Percentiles rank a stretch among this genome's conserved stretches.
Evolutionary conservation across 2,329 filamentous ascomycete genomes (phyloP).

Genomic region (Fonsecaea pugnacius): DNA sequence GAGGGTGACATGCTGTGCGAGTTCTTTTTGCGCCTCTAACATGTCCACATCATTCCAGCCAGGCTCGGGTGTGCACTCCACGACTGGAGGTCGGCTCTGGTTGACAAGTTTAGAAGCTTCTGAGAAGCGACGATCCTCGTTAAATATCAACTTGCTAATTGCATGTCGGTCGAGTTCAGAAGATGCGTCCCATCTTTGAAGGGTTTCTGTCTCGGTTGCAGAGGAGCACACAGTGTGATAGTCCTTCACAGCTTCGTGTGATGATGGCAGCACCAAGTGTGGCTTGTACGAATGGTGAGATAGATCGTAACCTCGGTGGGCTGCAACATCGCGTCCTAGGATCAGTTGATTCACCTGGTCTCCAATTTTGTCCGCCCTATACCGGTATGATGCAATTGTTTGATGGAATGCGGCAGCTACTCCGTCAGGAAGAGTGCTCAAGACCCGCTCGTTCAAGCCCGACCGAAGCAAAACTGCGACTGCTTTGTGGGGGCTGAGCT

Average conservation of each 20-base stretch:
- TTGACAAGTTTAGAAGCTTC: conserved; percentile 87
- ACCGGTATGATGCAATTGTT: conserved; percentile 63
- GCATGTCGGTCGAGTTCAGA: conserved; percentile 82
- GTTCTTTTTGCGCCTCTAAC: conserved; percentile 87
- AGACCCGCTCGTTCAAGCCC: conserved; percentile 57
- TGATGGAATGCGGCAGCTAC: conserved; percentile 81
- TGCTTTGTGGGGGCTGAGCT: conserved; percentile 11
- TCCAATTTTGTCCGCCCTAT: conserved; percentile 1
- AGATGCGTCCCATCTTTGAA: conserved; percentile 72
- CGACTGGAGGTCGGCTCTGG: conserved; percentile 75
- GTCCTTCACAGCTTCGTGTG: conserved; percentile 71
- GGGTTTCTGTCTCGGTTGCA: conserved; percentile 53
- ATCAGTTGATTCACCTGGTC: not conserved
- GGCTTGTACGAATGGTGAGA: conserved; percentile 15
- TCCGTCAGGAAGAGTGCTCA: conserved; percentile 84
- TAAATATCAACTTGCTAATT: conserved; percentile 85
- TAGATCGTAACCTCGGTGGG: conserved; percentile 1
- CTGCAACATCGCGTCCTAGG: not conserved
- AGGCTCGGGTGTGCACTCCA: conserved; percentile 75
- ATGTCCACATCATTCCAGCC: conserved; percentile 84
- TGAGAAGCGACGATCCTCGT: conserved; percentile 83
- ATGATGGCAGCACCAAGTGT: conserved; percentile 10
- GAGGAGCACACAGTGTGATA: conserved; percentile 72
- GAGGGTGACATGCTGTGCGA: conserved; percentile 82
- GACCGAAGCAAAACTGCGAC: conserved; percentile 58